Evolutionary conservation across 805 yeast species (phyloP).

Genomic region (Sungouiozyma ichnusensis): DNA sequence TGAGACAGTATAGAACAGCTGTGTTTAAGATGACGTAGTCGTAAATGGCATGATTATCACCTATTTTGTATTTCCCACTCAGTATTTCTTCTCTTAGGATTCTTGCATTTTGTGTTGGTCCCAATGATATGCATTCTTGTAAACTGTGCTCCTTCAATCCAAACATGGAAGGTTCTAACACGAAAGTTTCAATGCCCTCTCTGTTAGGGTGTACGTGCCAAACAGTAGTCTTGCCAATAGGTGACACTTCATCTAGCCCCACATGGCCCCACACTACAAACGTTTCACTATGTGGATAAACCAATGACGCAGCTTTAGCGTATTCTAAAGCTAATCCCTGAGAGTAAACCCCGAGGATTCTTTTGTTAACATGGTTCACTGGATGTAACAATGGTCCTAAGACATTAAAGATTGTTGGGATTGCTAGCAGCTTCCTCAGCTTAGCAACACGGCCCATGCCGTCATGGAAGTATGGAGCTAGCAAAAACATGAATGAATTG

Average conservation of each 20-base stretch:
- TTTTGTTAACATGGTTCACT: slow-evolving; percentile 57
- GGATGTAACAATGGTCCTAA: slow-evolving; percentile 94
- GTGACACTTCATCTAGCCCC: slow-evolving; percentile 90
- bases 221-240: slow-evolving; percentile 67
- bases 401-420: slow-evolving; percentile 90
- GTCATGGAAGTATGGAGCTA: slow-evolving; percentile 91
- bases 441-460: slow-evolving; percentile 79
- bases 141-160: slow-evolving; percentile 68
- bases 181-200: slow-evolving; percentile 33
- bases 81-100: slow-evolving; percentile 33
- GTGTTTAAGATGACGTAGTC: slow-evolving; percentile 89
- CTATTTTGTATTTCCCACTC: slow-evolving; percentile 34
- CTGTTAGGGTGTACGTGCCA: slow-evolving; percentile 52
- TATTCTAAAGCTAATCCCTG: slow-evolving; percentile 70
- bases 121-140: slow-evolving; percentile 63
- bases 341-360: slow-evolving; percentile 85
- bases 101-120: slow-evolving; percentile 76
- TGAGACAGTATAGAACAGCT: slow-evolving; percentile 74
- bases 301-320: slow-evolving; percentile 64
- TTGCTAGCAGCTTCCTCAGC: slow-evolving; percentile 67
- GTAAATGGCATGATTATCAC: slow-evolving; percentile 51
- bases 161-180: slow-evolving; percentile 64
- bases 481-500: slow-evolving; percentile 52
- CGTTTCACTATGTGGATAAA: slow-evolving; percentile 41
- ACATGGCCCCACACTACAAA: slow-evolving; percentile 90